Evolutionary conservation across 148 eudicot genomes (phyloP), one percentile per base, ranked within the genome.

Genomic region (Dianthus caryophyllus): DNA sequence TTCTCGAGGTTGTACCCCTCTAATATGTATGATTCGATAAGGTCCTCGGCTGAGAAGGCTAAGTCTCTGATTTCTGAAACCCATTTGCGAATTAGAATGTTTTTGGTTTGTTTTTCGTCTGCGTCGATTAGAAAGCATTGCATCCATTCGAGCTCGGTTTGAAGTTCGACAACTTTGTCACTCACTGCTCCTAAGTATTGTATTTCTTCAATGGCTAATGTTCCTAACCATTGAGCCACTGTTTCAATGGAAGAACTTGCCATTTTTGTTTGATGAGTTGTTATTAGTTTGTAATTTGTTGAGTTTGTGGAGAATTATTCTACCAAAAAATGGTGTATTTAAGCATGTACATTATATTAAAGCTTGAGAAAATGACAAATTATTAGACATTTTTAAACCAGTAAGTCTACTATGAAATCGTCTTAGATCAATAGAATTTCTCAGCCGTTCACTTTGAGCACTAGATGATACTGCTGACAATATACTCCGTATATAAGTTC

Each of bases 101-200:
- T 18, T 11, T 43, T 49, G 51, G 46, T 30, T 16, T 73, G 56
- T 49, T 47, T 57, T 6, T 22, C 24, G 22, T 65, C 66, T 1
- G 49, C 76, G 30, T 73, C 76, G 16, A 2, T 4, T 38, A 73
- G 33, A 26, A 73, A 73, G 48, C 71, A 73, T 47, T 73, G 38
- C 71, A 66, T 65, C 76, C 71, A 66, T 48, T 65, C 71, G 12
- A 73, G 65, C 36, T 66, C 71, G 6, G n/a, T 47, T 26, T 58
- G 26, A 18, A 73, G 76, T 6, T 44, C 65, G 48, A 47, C 47
- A 7, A 73, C 55, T 31, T 66, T 73, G n/a, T 48, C 71, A 4
- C 18, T 20, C 16, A 66, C 71, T 38, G 3, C 49, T 15, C 21
- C 29, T 14, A 66, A n/a, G 24, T 6, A 25, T 18, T 58, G 4